Evolutionary conservation across 129 eudicot genomes (phyloP), one percentile per base, ranked within the genome.

Genomic region (Saposhnikovia divaricata): DNA sequence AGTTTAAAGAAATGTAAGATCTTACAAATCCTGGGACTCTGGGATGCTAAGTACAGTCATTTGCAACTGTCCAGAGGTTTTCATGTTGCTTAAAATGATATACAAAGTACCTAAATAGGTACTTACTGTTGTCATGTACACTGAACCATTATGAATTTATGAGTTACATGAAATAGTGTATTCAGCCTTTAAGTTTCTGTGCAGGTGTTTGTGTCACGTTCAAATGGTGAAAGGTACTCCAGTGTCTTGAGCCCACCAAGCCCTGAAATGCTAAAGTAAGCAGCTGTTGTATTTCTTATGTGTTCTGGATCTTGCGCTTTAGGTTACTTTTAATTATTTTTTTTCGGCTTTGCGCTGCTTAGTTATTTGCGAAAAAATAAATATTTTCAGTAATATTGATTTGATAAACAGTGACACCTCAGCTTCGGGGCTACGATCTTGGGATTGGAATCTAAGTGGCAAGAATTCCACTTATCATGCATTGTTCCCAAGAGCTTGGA

Each of bases 401-500:
- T 40, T 81, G 59, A 72, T 73, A 61, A 79, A 79, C 86, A 89
- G 93, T 31, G 91, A 84, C 43, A 37, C 63, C 71, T 76, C 89
- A 68, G 88, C 81, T 78, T 45, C 85, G 3, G 93, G 93, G 51
- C 84, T 89, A 61, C 84, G 65, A 75, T 87, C 89, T 61, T 89
- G 93, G 93, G 93, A 89, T 82, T 89, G 93, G 93, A 87, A 87
- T 73, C 82, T 89, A 38, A 73, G 39, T 46, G 91, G 93, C 39
- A 66, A 83, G 3, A 85, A 48, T 42, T 83, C 89, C 15, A 81
- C 88, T 42, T 89, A 89, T 79, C 89, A 89, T 82, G 93, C 87
- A 40, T 77, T 89, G 72, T 89, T 39, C 72, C 93, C 93, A 31
- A 87, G 93, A 81, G 85, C 93, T 68, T 89, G 93, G 93, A 89